Conservation (phyloP, 768 basidiomycete species). For the Rhizopogon rudus region DNA sequence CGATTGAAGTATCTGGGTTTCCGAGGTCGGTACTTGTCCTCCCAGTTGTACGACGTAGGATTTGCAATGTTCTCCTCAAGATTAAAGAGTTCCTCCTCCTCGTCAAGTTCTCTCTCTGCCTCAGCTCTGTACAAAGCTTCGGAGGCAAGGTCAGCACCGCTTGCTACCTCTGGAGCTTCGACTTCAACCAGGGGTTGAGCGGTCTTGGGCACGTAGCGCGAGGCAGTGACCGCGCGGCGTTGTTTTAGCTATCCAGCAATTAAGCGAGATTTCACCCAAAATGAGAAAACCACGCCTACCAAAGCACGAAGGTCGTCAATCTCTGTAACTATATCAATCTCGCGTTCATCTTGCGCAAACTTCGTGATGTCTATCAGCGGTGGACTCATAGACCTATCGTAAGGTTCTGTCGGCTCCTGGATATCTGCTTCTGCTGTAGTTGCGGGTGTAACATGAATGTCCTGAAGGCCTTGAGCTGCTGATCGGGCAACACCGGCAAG, state of each 20-base stretch:
- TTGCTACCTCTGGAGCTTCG: slow-evolving; percentile 51
- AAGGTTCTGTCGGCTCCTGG: slow-evolving; percentile 67
- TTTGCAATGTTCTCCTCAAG: slow-evolving; percentile 84
- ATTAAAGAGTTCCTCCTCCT: slow-evolving; percentile 95
- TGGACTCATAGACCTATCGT: slow-evolving; percentile 86
- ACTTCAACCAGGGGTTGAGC: slow-evolving; percentile 55
- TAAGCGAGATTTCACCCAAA: slow-evolving; percentile 2
- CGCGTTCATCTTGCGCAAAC: slow-evolving; percentile 71
- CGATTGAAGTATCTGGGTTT: slow-evolving; percentile 99
- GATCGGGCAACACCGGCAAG: slow-evolving; percentile 71
- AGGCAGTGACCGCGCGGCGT: slow-evolving; percentile 76
- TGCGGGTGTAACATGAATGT: slow-evolving; percentile 29
- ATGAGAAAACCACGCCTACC: slow-evolving; percentile 38
- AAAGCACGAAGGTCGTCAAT: slow-evolving; percentile 58
- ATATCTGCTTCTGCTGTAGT: slow-evolving; percentile 31
- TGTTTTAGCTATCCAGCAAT: slow-evolving; percentile 49
- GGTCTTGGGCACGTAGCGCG: slow-evolving; percentile 82
- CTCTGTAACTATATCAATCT: slow-evolving; percentile 72
- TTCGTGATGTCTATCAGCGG: slow-evolving; percentile 65
- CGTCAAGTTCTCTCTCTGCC: slow-evolving; percentile 89
- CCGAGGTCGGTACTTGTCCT: slow-evolving; percentile 95
- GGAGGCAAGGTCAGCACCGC: slow-evolving; percentile 72
- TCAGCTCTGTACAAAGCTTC: slow-evolving; percentile 90
- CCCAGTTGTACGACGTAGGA: slow-evolving; percentile 92
- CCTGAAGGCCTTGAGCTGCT: slow-evolving; percentile 42